phyloP scores from a whole-genome alignment of 352 stramenopile species.

The Phytopythium mirpurense region DNA sequence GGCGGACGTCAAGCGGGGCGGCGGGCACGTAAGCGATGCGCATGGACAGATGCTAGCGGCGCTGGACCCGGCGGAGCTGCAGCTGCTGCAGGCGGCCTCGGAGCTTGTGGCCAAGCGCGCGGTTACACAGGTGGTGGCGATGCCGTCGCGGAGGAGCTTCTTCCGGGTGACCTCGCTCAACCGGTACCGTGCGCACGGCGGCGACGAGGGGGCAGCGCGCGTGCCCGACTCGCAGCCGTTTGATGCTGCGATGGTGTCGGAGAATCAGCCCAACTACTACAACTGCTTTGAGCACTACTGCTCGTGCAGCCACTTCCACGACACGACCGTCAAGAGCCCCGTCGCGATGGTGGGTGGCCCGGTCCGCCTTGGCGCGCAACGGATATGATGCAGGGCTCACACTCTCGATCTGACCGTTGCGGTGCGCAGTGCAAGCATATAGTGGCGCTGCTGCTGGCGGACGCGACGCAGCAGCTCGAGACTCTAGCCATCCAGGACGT shows the following conservation, averaged over 20 bases:
- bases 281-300: conserved; percentile 72
- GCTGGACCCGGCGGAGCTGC: conserved; percentile 30
- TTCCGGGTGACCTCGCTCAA: conserved; percentile 68
- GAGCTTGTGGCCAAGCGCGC: conserved; percentile 39
- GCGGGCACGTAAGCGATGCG: conserved; percentile 19
- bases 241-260: conserved; percentile 29
- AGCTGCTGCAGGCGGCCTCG: conserved; percentile 47
- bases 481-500: conserved; percentile 45
- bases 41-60: conserved; percentile 48
- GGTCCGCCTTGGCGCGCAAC: too few relatives aligned
- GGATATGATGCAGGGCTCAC: too few relatives aligned
- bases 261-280: conserved; percentile 57
- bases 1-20: conserved; percentile 33
- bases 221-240: conserved; percentile 31
- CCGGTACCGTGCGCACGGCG: conserved; percentile 28
- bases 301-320: conserved; percentile 50
- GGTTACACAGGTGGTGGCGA: conserved; percentile 40
- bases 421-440: conserved; percentile 67
- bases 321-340: conserved; percentile 27
- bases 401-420: not conserved
- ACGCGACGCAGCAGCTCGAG: conserved; percentile 40
- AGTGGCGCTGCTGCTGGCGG: conserved; percentile 48
- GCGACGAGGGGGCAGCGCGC: conserved; percentile 1
- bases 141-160: conserved; percentile 43
- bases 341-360: conserved; percentile 47